phyloP scores from a whole-genome alignment of 768 basidiomycete species.

The Cystofilobasidium macerans region DNA sequence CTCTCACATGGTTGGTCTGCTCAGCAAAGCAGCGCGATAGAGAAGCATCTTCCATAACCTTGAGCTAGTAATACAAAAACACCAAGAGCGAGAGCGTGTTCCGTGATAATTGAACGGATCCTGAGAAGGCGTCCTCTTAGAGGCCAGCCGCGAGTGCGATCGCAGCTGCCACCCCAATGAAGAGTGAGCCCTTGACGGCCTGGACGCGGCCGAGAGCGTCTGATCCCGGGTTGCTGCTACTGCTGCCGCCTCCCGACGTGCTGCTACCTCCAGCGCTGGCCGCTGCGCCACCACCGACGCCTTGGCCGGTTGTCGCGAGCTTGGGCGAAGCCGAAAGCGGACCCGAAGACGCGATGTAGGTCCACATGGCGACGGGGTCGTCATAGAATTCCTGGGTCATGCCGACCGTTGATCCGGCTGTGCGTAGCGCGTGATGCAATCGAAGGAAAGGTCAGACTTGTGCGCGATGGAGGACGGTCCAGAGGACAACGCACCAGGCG shows the following conservation, averaged over 20 bases:
- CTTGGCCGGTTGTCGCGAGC: neutral
- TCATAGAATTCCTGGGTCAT: neutral
- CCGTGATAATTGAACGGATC: too few species aligned
- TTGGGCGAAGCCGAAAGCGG: neutral
- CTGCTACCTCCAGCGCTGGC: neutral
- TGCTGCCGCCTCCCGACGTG: too few species aligned
- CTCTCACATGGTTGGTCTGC: too few species aligned
- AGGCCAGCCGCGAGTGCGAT: too few species aligned
- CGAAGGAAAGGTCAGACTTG: neutral
- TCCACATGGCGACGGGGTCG: neutral
- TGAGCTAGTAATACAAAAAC: too few species aligned
- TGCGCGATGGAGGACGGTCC: neutral
- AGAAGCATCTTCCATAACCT: too few species aligned
- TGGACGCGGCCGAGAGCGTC: neutral
- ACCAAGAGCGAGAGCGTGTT: too few species aligned
- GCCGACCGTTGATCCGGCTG: neutral
- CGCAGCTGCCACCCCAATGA: too few species aligned
- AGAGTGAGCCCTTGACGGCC: neutral
- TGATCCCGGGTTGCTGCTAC: neutral
- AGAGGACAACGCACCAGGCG: neutral
- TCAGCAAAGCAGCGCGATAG: too few species aligned
- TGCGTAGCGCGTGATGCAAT: neutral
- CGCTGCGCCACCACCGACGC: neutral
- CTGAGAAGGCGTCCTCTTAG: too few species aligned
- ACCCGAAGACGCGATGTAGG: neutral